Conservation (phyloP, 2,329 filamentous ascomycete genomes). For the Claviceps arundinis region DNA sequence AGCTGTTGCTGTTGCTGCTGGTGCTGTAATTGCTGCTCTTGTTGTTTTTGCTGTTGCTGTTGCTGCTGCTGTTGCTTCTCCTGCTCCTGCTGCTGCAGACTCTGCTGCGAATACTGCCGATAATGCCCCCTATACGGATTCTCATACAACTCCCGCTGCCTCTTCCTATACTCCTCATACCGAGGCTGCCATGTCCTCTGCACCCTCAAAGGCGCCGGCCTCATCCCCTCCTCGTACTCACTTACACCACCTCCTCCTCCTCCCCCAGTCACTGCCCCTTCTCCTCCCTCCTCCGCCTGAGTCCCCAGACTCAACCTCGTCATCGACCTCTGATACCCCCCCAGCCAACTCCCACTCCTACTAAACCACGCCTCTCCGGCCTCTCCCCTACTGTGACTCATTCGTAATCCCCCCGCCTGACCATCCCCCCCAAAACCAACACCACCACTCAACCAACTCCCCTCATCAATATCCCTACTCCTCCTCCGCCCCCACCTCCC, state of each 20-base stretch:
- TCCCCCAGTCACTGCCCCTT: background rate
- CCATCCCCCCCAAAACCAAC: conserved; percentile 8
- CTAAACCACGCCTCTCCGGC: conserved; percentile 13
- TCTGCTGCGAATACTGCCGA: background rate
- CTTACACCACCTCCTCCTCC: background rate
- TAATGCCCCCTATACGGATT: background rate
- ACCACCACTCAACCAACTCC: conserved; percentile 20
- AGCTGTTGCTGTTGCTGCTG: background rate
- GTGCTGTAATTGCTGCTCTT: background rate
- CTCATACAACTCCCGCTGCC: conserved; percentile 1
- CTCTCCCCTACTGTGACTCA: background rate
- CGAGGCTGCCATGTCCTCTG: conserved; percentile 1
- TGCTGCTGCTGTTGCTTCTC: background rate
- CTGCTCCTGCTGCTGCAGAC: background rate
- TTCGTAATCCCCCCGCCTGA: background rate
- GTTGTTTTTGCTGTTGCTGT: background rate
- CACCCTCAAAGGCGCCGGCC: conserved; percentile 1
- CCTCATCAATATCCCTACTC: background rate
- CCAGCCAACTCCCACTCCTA: conserved; percentile 20
- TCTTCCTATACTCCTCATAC: conserved; percentile 6
- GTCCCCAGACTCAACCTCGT: conserved; percentile 22
- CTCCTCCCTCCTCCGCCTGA: conserved; percentile 12
- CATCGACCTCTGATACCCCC: conserved; percentile 15
- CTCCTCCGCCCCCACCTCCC: background rate
- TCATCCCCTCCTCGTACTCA: conserved; percentile 1